Evolutionary conservation across 345 rosid genomes (phyloP), one percentile per base, ranked within the genome.

Genomic region (Salix brachista): DNA sequence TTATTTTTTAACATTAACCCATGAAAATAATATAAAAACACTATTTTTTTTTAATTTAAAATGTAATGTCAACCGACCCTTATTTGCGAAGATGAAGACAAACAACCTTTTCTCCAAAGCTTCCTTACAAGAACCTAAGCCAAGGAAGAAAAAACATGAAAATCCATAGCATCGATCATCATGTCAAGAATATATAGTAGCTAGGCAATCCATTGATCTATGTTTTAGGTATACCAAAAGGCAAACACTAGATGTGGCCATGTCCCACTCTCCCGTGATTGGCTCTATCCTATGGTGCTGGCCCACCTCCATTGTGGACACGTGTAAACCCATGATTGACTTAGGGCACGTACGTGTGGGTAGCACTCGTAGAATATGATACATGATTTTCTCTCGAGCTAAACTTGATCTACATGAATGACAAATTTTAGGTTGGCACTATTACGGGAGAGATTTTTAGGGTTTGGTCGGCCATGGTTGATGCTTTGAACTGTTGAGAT

Each of bases 291-390:
- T 54, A 7, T 6, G 58, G 71, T 69, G 54, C 25, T 30, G 21
- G 67, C 21, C 60, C 75, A 69, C 39, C 6, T 19, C 4, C 4
- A 0, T 1, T 9, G 36, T 25, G 77, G 73, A 71, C 81, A 83
- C 23, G 1, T 74, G 82, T 37, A 78, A 12, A 1, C 6, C 6
- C 17, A 2, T 68, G 68, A 69, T 69, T 79, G 80, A 74, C 8
- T 0, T 2, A 44, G 75, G 72, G 81, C 86, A 79, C 88, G 80
- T 81, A 81, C 86, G 82, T 81, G 88, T 5, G 79, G 54, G 16
- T 52, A 48, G 41, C 82, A 61, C 75, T 67, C 61, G 76, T 28
- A 4, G 6, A 44, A 34, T 58, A 72, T 62, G 73, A 61, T 11
- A 17, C 11, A 30, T 2, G 39, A 28, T 76, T 52, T 19, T 36